Conservation (phyloP, 1,139 yeast genomes). For the Pneumocystis murina region DNA sequence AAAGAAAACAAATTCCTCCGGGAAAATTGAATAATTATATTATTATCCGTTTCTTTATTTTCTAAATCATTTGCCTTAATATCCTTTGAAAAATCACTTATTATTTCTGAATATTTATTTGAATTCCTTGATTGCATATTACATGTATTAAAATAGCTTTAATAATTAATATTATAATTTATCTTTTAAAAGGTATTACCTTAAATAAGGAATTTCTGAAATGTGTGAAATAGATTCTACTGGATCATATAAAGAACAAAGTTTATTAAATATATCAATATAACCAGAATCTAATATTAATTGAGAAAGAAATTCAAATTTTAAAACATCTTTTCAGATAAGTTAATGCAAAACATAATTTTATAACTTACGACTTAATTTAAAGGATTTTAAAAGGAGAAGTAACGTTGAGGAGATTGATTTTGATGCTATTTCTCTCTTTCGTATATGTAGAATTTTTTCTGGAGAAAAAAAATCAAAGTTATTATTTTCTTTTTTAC, state of each 20-base stretch:
- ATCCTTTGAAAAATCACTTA: not conserved
- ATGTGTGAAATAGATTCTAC: slow-evolving; percentile 20
- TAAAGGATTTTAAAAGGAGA: slow-evolving; percentile 60
- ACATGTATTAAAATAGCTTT: not conserved
- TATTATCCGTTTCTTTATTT: not conserved
- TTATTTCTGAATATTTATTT: not conserved
- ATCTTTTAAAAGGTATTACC: slow-evolving; percentile 11
- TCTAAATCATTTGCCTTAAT: not conserved
- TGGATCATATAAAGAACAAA: slow-evolving; percentile 26
- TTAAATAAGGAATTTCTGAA: slow-evolving; percentile 28
- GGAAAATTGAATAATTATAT: slow-evolving; percentile 16
- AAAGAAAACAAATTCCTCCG: slow-evolving; percentile 23
- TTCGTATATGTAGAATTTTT: slow-evolving; percentile 25
- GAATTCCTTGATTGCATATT: not conserved
- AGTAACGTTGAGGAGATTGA: slow-evolving; percentile 43
- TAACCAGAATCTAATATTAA: slow-evolving; percentile 61
- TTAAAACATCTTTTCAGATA: slow-evolving; percentile 35
- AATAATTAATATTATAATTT: not conserved
- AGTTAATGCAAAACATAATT: not conserved
- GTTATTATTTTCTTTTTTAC: slow-evolving; percentile 6
- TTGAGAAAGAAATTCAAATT: slow-evolving; percentile 59
- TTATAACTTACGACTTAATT: slow-evolving; percentile 34
- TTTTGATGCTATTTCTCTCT: slow-evolving; percentile 52
- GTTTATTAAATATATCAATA: slow-evolving; percentile 32
- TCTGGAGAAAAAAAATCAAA: slow-evolving; percentile 8